Evolutionary conservation across 371 early-diverging fungal genomes (phyloP).

Genomic region (Smittium culicis): DNA sequence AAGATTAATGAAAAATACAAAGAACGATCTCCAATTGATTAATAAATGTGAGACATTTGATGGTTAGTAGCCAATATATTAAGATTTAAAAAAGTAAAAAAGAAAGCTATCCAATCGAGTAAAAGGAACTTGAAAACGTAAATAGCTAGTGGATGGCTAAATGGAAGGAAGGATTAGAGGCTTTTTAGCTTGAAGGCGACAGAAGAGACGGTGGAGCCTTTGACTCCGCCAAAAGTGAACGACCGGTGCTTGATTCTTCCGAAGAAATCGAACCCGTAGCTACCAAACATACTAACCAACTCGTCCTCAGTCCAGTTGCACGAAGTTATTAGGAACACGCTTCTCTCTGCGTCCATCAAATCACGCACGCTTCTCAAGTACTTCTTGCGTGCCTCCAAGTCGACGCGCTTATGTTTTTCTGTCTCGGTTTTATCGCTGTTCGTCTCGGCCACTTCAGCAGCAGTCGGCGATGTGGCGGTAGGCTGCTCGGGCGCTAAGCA

Average conservation of each 20-base stretch:
- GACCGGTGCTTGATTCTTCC: constrained; percentile 62
- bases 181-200: constrained; percentile 49
- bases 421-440: constrained; percentile 13
- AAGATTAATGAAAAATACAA: too few species aligned
- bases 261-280: constrained; percentile 47
- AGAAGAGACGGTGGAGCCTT: constrained; percentile 71
- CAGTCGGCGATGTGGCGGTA: constrained; percentile 34
- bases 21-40: too few species aligned
- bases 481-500: constrained; percentile 54
- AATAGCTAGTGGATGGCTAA: too few species aligned
- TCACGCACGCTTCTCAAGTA: constrained; percentile 19
- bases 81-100: too few species aligned
- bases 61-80: too few species aligned
- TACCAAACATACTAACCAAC: constrained; percentile 45
- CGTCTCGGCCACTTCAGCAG: not conserved
- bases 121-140: too few species aligned
- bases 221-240: constrained; percentile 75
- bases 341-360: constrained; percentile 33
- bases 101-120: too few species aligned
- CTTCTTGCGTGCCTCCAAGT: constrained; percentile 14
- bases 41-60: too few species aligned
- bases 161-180: too few species aligned
- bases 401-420: constrained; percentile 9
- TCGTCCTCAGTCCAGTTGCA: constrained; percentile 90
- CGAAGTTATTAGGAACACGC: constrained; percentile 67